Percentiles rank a stretch among this genome's conserved stretches.
Conservation (phyloP, 2,329 filamentous ascomycete genomes). For the Cladophialophora chaetospira region DNA sequence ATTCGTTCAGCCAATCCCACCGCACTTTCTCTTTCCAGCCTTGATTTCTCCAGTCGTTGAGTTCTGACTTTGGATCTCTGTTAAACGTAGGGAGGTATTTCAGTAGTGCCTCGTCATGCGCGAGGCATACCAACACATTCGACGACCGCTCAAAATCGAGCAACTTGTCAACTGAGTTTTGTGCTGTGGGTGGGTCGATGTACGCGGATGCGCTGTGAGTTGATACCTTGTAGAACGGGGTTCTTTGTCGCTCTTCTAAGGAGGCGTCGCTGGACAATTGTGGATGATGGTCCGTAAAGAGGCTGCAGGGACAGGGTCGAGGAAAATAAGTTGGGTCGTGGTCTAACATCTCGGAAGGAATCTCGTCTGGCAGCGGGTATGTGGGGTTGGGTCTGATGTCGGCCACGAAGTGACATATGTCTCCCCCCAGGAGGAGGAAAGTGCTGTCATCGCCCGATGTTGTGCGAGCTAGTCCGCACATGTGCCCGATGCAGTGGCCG, state of each 20-base stretch:
- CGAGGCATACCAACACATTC: slow-evolving; percentile 35
- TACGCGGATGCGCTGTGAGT: slow-evolving; percentile 15
- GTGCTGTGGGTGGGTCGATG: slow-evolving; percentile 32
- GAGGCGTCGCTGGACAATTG: slow-evolving; percentile 10
- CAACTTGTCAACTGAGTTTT: slow-evolving; percentile 34
- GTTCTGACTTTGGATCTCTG: slow-evolving; percentile 14
- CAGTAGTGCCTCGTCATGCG: slow-evolving; percentile 36
- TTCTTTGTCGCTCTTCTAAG: slow-evolving; percentile 18
- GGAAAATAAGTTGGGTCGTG: slow-evolving; percentile 12
- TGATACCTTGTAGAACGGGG: slow-evolving; percentile 33
- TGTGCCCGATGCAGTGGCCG: slow-evolving; percentile 51
- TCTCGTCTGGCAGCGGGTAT: slow-evolving; percentile 33
- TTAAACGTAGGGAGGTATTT: slow-evolving; percentile 35
- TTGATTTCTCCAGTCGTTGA: slow-evolving; percentile 34
- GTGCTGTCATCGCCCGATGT: slow-evolving; percentile 40
- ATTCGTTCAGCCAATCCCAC: slow-evolving; percentile 25
- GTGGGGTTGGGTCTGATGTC: slow-evolving; percentile 36
- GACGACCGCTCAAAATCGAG: slow-evolving; percentile 33
- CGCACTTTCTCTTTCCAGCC: slow-evolving; percentile 32
- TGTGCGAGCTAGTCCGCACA: slow-evolving; percentile 52
- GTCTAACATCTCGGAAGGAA: slow-evolving; percentile 11
- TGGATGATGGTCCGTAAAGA: slow-evolving; percentile 33
- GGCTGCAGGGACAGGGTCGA: slow-evolving; percentile 32
- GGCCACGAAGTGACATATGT: slow-evolving; percentile 48
- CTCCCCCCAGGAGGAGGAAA: slow-evolving; percentile 47